Conservation (phyloP, 2,329 filamentous ascomycete genomes). For the Cladosporium sp. region DNA sequence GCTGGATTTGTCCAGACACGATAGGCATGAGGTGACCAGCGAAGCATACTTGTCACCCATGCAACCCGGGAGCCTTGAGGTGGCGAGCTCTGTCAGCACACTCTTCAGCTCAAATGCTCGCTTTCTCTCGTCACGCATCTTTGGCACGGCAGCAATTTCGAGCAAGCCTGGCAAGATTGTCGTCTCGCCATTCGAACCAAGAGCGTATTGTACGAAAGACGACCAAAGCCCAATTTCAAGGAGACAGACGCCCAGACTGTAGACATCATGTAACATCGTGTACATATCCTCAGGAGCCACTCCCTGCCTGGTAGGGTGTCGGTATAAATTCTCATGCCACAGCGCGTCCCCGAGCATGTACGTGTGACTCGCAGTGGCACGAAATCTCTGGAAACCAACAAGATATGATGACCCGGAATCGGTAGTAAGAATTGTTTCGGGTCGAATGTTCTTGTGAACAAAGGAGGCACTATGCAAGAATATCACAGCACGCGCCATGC, state of each 20-base stretch:
- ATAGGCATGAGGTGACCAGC: constrained; percentile 39
- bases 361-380: constrained; percentile 40
- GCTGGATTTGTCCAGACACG: constrained; percentile 32
- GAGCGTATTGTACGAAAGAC: constrained; percentile 37
- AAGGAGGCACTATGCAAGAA: constrained; percentile 46
- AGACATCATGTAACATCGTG: constrained; percentile 59
- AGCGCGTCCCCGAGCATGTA: constrained; percentile 40
- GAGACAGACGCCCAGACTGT: constrained; percentile 57
- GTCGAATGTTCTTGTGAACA: constrained; percentile 52
- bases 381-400: constrained; percentile 50
- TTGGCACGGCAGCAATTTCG: constrained; percentile 4
- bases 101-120: constrained; percentile 24
- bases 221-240: constrained; percentile 57
- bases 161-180: not conserved
- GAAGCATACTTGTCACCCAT: constrained; percentile 41
- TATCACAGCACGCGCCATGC: constrained; percentile 30
- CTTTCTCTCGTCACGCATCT: constrained; percentile 12
- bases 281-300: constrained; percentile 43
- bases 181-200: constrained; percentile 10
- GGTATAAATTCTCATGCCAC: constrained; percentile 54
- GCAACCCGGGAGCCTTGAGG: constrained; percentile 27
- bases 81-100: constrained; percentile 30
- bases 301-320: constrained; percentile 54
- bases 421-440: constrained; percentile 45
- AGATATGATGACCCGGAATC: constrained; percentile 41